Evolutionary conservation across 352 stramenopile species (phyloP).

Genomic region (Phytophthora sp.): DNA sequence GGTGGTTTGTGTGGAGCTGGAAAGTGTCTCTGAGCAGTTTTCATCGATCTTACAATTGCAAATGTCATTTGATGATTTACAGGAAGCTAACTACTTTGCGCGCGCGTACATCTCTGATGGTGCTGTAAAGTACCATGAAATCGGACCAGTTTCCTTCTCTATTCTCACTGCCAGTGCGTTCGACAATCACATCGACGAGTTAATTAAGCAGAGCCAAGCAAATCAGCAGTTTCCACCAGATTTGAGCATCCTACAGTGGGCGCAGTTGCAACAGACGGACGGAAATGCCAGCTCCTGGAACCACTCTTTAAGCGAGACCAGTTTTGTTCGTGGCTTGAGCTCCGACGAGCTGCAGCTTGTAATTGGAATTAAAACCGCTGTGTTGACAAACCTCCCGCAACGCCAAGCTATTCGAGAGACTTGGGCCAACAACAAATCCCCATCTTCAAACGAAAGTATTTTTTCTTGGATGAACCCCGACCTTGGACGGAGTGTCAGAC

Average conservation of each 20-base stretch:
- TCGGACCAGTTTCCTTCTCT: slow-evolving; percentile 1
- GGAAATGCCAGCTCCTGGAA: too few species aligned
- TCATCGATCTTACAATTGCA: slow-evolving; percentile 10
- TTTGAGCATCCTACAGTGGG: slow-evolving; percentile 9
- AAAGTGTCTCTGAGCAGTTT: background rate
- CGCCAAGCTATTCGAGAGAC: slow-evolving; percentile 49
- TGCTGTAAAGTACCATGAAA: background rate
- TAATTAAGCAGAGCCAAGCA: background rate
- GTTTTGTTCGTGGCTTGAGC: too few species aligned
- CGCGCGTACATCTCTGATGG: slow-evolving; percentile 5
- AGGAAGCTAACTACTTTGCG: slow-evolving; percentile 1
- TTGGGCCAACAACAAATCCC: slow-evolving; percentile 28
- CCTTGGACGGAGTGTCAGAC: background rate
- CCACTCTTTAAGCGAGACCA: too few species aligned
- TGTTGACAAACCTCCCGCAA: slow-evolving; percentile 30
- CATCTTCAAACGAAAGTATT: slow-evolving; percentile 25
- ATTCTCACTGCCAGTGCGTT: slow-evolving; percentile 8
- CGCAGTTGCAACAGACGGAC: too few species aligned
- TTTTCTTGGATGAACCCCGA: slow-evolving; percentile 45
- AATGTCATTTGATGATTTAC: slow-evolving; percentile 25
- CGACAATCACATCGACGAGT: background rate
- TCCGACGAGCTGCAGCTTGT: too few species aligned
- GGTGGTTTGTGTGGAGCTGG: slow-evolving; percentile 13
- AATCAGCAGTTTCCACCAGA: slow-evolving; percentile 10
- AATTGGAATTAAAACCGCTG: slow-evolving; percentile 58